Conservation (phyloP, 2,329 filamentous ascomycete species). For the Diaporthe citrichinensis region DNA sequence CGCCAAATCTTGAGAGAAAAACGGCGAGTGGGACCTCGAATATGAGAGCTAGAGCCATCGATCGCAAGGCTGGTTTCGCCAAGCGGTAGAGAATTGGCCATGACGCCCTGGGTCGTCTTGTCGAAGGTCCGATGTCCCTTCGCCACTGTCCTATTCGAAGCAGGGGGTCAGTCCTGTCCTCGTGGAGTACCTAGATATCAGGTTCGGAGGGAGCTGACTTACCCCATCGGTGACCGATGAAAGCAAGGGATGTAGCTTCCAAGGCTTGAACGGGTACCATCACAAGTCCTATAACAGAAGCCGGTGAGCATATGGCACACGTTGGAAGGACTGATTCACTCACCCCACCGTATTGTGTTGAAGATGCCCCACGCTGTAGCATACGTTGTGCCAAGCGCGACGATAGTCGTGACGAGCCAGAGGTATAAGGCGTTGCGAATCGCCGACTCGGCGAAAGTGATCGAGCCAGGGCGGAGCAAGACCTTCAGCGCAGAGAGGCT, state of each 20-base stretch:
- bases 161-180: not conserved
- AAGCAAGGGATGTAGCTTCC: constrained; percentile 1
- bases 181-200: fast-evolving
- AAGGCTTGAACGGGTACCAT: not conserved
- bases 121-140: not conserved
- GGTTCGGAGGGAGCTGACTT: not conserved
- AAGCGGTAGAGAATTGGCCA: not conserved
- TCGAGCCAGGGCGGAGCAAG: not conserved
- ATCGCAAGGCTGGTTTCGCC: not conserved
- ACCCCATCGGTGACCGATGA: not conserved
- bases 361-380: not conserved
- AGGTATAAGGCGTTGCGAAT: not conserved
- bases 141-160: not conserved
- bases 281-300: not conserved
- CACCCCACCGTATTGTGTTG: not conserved
- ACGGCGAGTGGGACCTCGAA: not conserved
- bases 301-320: not conserved
- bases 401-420: not conserved
- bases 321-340: not conserved
- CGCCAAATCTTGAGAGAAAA: not conserved
- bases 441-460: not conserved
- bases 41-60: not conserved
- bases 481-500: not conserved
- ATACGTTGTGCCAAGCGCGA: not conserved
- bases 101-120: not conserved